Conservation (phyloP, 768 basidiomycete species). For the Dacryopinax spathularia region DNA sequence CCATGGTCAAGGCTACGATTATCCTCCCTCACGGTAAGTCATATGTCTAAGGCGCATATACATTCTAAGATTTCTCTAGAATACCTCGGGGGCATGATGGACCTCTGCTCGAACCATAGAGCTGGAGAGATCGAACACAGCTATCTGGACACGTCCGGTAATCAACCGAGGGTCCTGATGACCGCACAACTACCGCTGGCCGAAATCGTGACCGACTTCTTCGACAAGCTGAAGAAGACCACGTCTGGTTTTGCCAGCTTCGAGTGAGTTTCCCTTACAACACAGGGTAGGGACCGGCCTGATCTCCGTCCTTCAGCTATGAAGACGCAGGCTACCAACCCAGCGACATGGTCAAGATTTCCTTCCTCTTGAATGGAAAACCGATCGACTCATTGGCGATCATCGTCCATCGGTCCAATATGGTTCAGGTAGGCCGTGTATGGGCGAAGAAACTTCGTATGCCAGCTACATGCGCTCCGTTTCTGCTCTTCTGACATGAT, state of each 20-base stretch:
- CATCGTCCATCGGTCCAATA: constrained; percentile 71
- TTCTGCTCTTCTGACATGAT: constrained; percentile 8
- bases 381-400: constrained; percentile 87
- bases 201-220: constrained; percentile 91
- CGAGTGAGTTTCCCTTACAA: constrained; percentile 41
- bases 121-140: constrained; percentile 71
- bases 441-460: constrained; percentile 90
- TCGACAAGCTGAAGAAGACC: constrained; percentile 83
- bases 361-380: constrained; percentile 74
- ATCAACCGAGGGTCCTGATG: constrained; percentile 58
- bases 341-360: constrained; percentile 82
- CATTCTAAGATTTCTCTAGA: constrained; percentile 32
- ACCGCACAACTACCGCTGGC: constrained; percentile 75
- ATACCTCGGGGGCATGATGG: constrained; percentile 93
- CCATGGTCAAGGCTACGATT: constrained; percentile 83
- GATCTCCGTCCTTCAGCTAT: constrained; percentile 44
- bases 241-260: constrained; percentile 87
- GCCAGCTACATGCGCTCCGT: constrained; percentile 16
- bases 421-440: constrained; percentile 54
- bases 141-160: constrained; percentile 47
- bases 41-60: not conserved
- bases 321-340: constrained; percentile 81
- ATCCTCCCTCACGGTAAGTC: constrained; percentile 77
- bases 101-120: constrained; percentile 73
- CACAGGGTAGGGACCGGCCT: not conserved